Percentiles rank a stretch among this genome's conserved stretches.
Evolutionary conservation across 1,284 basidiomycete genomes (phyloP).

Genomic region (Exobasidium cylindrosporum): DNA sequence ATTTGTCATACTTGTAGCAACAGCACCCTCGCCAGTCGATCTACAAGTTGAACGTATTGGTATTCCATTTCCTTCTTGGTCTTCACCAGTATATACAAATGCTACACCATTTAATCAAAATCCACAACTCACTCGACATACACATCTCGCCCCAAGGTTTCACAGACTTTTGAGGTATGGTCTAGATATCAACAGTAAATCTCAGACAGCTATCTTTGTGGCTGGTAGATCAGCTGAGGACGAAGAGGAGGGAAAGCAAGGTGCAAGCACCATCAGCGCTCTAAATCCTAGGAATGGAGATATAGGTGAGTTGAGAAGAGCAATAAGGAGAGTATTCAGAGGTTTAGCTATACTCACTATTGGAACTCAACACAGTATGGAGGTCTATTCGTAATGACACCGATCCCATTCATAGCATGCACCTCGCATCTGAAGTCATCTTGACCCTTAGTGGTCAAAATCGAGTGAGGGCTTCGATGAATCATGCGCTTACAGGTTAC

Average conservation of each 20-base stretch:
- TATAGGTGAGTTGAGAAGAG: neutral
- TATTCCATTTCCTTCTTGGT: slow-evolving; percentile 7
- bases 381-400: slow-evolving; percentile 68
- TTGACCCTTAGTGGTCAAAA: slow-evolving; percentile 68
- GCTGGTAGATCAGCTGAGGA: slow-evolving; percentile 50
- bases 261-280: slow-evolving; percentile 74
- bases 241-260: slow-evolving; percentile 57
- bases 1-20: too few relatives aligned
- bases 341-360: neutral
- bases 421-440: slow-evolving; percentile 60
- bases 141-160: slow-evolving; percentile 44
- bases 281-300: slow-evolving; percentile 70
- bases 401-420: slow-evolving; percentile 71
- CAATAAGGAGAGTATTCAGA: neutral
- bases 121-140: neutral
- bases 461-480: slow-evolving; percentile 69
- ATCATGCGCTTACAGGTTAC: slow-evolving; percentile 67
- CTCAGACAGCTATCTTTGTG: slow-evolving; percentile 64
- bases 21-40: neutral
- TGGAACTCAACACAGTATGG: slow-evolving; percentile 65
- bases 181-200: slow-evolving; percentile 43
- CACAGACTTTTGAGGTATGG: slow-evolving; percentile 52
- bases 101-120: slow-evolving; percentile 3
- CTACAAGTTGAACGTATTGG: slow-evolving; percentile 1
- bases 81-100: neutral